Percentiles rank a stretch among this genome's conserved stretches.
Conservation (phyloP, 192 early-diverging fungal genomes). For the Umbelopsis sp. region DNA sequence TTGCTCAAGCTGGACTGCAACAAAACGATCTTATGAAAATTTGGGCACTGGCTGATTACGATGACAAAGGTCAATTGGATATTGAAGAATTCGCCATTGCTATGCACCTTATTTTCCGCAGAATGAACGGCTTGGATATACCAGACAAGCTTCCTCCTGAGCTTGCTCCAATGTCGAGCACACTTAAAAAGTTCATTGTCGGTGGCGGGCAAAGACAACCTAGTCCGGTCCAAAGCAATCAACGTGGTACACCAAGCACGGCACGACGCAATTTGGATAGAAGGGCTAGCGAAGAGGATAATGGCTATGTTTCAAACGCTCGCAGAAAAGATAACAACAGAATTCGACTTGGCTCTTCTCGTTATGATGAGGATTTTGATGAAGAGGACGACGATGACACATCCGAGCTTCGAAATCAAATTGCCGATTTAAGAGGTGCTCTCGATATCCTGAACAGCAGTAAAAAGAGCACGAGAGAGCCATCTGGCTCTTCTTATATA, state of each 20-base stretch:
- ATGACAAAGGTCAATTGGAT: conserved; percentile 88
- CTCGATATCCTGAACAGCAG: conserved; percentile 3
- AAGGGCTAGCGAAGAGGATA: conserved; percentile 3
- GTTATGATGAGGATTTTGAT: conserved; percentile 8
- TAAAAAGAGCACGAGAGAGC: not conserved
- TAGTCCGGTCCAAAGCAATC: conserved; percentile 1
- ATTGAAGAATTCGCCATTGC: conserved; percentile 94
- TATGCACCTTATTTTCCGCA: conserved; percentile 94
- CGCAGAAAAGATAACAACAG: conserved; percentile 23
- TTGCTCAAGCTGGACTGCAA: conserved; percentile 72
- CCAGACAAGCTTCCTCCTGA: conserved; percentile 81
- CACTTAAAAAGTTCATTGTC: conserved; percentile 37
- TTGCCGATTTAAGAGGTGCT: conserved; percentile 16
- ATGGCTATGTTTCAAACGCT: conserved; percentile 39
- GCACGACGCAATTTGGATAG: not conserved
- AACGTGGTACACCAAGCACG: not conserved
- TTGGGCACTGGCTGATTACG: conserved; percentile 80
- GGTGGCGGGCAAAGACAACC: conserved; percentile 17
- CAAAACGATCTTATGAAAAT: conserved; percentile 73
- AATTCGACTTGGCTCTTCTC: not conserved
- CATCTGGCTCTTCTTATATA: conserved; percentile 15
- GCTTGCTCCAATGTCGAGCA: conserved; percentile 64
- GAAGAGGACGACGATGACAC: conserved; percentile 8
- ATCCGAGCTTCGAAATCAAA: conserved; percentile 17
- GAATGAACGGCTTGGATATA: conserved; percentile 80